phyloP scores from a whole-genome alignment of 139 green algal species.

The Monoraphidium neglectum region DNA sequence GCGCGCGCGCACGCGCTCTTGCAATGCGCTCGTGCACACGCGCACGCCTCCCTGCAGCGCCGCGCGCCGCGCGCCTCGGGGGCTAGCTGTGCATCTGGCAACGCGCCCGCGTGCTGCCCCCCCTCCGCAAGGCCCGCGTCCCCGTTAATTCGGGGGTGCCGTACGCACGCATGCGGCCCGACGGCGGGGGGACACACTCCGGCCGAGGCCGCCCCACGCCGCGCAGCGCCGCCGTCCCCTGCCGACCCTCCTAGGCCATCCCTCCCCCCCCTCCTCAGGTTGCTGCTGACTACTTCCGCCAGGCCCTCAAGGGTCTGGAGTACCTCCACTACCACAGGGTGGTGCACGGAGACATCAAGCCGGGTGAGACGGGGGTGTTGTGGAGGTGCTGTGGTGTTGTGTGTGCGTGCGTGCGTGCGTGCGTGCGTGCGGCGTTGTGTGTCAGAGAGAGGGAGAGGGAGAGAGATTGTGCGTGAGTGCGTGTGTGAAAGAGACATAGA shows the following conservation, averaged over 20 bases:
- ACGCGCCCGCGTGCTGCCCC: too few relatives aligned
- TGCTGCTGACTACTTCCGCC: conserved; percentile 47
- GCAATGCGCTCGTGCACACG: conserved; percentile 22
- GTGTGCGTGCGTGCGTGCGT: too few relatives aligned
- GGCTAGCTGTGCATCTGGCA: too few relatives aligned
- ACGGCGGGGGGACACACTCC: too few relatives aligned
- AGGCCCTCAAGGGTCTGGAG: conserved; percentile 63
- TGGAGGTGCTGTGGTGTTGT: not conserved
- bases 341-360: conserved; percentile 81
- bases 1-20: conserved; percentile 40
- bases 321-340: conserved; percentile 78
- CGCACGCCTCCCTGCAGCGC: conserved; percentile 14
- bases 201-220: not conserved
- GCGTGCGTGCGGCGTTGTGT: too few relatives aligned
- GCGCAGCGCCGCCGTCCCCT: not conserved
- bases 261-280: not conserved
- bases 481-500: too few relatives aligned
- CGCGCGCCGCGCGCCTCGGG: not conserved
- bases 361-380: conserved; percentile 4
- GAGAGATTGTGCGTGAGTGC: too few relatives aligned
- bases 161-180: too few relatives aligned
- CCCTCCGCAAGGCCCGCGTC: too few relatives aligned
- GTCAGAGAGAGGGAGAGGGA: too few relatives aligned
- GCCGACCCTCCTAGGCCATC: not conserved
- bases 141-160: too few relatives aligned